Evolutionary conservation across 305 asterid species (phyloP), one percentile per base, ranked within the genome.

Genomic region (Fraxinus platypoda): DNA sequence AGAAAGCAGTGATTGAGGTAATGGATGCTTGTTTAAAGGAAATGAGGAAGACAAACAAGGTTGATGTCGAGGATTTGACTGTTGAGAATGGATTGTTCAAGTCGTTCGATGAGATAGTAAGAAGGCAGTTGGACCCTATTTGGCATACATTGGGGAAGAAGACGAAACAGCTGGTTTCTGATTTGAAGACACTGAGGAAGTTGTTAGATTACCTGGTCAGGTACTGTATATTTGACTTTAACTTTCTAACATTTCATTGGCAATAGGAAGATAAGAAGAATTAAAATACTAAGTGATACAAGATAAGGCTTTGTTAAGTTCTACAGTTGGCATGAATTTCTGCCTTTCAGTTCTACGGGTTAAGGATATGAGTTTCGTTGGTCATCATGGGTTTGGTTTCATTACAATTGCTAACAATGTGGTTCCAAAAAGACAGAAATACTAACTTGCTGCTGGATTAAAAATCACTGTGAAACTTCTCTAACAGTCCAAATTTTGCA

Each of bases 71-170:
- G 74, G 99, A 94, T 86, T 90, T 95, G 89, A 94, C 98, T 0
- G 97, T 95, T 87, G 98, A 95, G 89, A 95, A 91, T 75, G 97
- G 98, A 74, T 84, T 95, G 91, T 95, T 95, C 90, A 95, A 95
- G 95, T 94, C 98, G 49, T 95, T 95, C 78, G 99, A 95, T 88
- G 98, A 95, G 94, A 93, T 95, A 87, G 83, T 95, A 38, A 90
- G 95, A 85, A 91, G 92, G 83, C 99, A 95, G 84, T 88, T 95
- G 88, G 98, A 95, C 86, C 99, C 99, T 76, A 95, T 94, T 84
- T 95, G 99, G 99, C 99, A 95, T 86, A 95, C 98, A 64, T 78
- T 95, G 78, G 98, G 98, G 89, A 93, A 91, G 93, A 91, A 93
- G 81, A 95, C 99, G 0, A 95, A 93, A 87, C 99, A 95, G 86